phyloP scores from a whole-genome alignment of 805 yeast species.

The Jamesozyma piceae region DNA sequence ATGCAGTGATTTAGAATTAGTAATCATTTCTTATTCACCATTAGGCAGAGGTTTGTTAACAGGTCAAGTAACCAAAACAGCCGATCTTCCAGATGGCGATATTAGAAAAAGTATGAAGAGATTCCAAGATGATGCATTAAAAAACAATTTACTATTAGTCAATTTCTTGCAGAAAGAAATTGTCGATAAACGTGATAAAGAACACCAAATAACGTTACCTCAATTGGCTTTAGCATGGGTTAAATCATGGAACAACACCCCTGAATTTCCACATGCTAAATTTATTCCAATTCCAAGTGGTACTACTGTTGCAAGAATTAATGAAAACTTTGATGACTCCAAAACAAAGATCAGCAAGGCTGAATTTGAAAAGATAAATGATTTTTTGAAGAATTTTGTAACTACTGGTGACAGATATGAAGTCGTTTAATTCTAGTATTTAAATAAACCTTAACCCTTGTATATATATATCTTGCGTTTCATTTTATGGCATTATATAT shows the following conservation, averaged over 20 bases:
- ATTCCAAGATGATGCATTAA: slow-evolving; percentile 48
- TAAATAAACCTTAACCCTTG: too few relatives aligned
- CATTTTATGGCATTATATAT: too few relatives aligned
- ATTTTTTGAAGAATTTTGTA: slow-evolving; percentile 34
- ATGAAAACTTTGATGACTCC: slow-evolving; percentile 43
- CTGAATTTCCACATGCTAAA: slow-evolving; percentile 35
- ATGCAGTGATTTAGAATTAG: slow-evolving; percentile 48
- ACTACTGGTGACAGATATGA: slow-evolving; percentile 51
- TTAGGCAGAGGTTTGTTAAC: slow-evolving; percentile 71
- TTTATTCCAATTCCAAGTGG: slow-evolving; percentile 79
- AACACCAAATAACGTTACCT: slow-evolving; percentile 41
- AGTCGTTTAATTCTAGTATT: slow-evolving; percentile 6
- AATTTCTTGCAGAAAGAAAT: slow-evolving; percentile 36
- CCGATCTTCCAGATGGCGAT: slow-evolving; percentile 49
- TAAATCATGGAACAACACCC: slow-evolving; percentile 32
- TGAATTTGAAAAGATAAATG: slow-evolving; percentile 47
- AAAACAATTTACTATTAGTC: slow-evolving; percentile 43
- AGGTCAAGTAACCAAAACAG: slow-evolving; percentile 41
- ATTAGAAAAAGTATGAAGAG: slow-evolving; percentile 43
- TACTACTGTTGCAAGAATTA: slow-evolving; percentile 47
- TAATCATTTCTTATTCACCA: slow-evolving; percentile 77
- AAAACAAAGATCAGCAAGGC: slow-evolving; percentile 41
- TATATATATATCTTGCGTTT: too few relatives aligned
- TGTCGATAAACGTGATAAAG: slow-evolving; percentile 44
- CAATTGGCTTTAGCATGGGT: slow-evolving; percentile 69